Conservation (phyloP, 192 early-diverging fungal species). For the Chytriomyces confervae region DNA sequence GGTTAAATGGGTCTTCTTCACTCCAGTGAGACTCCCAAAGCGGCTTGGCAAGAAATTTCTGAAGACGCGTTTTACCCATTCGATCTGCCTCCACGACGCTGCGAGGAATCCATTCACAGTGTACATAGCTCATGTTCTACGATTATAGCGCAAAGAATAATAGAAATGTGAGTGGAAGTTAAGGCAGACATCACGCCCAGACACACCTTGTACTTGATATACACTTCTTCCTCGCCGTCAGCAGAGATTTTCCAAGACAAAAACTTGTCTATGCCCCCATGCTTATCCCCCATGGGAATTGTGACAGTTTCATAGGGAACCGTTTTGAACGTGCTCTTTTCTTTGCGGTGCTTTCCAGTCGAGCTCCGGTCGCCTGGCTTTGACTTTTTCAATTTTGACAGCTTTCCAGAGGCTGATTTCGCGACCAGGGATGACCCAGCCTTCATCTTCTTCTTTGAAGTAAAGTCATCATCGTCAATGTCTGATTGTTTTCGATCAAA, state of each 20-base stretch:
- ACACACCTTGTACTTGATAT: slow-evolving; percentile 82
- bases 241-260: slow-evolving; percentile 50
- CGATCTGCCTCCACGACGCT: slow-evolving; percentile 57
- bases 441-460: slow-evolving; percentile 16
- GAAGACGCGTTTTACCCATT: slow-evolving; percentile 71
- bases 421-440: neutral
- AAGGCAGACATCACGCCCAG: neutral
- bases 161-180: neutral
- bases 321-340: slow-evolving; percentile 16
- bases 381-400: slow-evolving; percentile 3
- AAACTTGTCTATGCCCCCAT: slow-evolving; percentile 51
- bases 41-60: slow-evolving; percentile 75
- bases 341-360: neutral
- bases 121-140: slow-evolving; percentile 74
- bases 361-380: neutral
- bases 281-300: slow-evolving; percentile 56
- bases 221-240: slow-evolving; percentile 58
- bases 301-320: slow-evolving; percentile 49
- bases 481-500: slow-evolving; percentile 10
- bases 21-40: slow-evolving; percentile 60
- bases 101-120: slow-evolving; percentile 74
- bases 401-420: neutral
- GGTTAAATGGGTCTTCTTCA: slow-evolving; percentile 69
- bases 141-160: neutral
- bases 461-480: slow-evolving; percentile 22